These are phyloP conservation scores for Sclerotinia glacialis DNA, from an alignment of 2,329 filamentous ascomycete genomes.

Conservation along the genomic window DNA sequence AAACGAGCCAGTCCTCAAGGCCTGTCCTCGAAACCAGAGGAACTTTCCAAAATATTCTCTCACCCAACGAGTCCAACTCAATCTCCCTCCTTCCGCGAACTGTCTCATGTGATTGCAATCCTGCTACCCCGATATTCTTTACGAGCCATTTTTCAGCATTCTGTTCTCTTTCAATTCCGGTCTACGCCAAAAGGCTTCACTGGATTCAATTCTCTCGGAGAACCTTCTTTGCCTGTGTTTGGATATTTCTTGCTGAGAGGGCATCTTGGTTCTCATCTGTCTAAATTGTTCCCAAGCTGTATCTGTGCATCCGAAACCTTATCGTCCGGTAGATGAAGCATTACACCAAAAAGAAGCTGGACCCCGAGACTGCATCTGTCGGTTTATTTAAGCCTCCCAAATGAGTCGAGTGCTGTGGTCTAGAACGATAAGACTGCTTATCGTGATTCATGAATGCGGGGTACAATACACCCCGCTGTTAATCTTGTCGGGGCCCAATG, in stretches of 20 bases:
- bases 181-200: no score
- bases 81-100: neutral
- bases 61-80: neutral
- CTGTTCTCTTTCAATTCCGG: neutral
- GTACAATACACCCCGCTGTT: slow-evolving; percentile 8
- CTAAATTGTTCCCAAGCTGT: neutral
- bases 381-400: neutral
- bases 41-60: neutral
- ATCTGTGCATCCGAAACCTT: slow-evolving; percentile 18
- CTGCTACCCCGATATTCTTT: neutral
- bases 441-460: slow-evolving; percentile 16
- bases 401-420: neutral
- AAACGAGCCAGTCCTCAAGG: neutral
- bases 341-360: slow-evolving; percentile 59
- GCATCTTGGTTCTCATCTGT: neutral
- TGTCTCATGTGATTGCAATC: neutral
- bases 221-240: neutral
- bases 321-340: slow-evolving; percentile 40
- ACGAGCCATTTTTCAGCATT: neutral
- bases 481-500: neutral
- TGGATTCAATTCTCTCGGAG: neutral
- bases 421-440: slow-evolving; percentile 16
- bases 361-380: slow-evolving; percentile 62
- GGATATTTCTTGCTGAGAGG: neutral
- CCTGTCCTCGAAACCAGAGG: neutral